A percentile compares a stretch with the other conserved stretches of the same genome.
Evolutionary conservation across 495 filamentous ascomycete genomes (phyloP).

Genomic region (Talaromyces nanjingensis): DNA sequence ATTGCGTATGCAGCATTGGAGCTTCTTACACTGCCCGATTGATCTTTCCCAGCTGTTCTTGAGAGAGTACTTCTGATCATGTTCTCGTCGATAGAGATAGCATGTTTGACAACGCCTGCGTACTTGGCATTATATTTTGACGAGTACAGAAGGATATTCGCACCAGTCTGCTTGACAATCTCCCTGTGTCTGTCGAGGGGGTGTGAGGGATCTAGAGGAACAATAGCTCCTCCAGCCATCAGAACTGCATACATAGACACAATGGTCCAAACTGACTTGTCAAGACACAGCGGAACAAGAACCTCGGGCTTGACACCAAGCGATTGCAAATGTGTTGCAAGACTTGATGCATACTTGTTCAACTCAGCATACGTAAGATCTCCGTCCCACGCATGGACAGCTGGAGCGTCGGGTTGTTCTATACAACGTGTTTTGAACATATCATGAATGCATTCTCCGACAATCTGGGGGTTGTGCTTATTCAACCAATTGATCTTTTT

Average conservation of each 20-base stretch:
- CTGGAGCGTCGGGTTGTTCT: not conserved
- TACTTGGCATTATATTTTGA: conserved; percentile 23
- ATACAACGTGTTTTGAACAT: not conserved
- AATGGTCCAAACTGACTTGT: conserved; percentile 49
- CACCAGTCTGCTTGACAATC: conserved; percentile 31
- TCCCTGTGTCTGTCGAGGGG: conserved; percentile 41
- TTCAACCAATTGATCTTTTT: conserved; percentile 18
- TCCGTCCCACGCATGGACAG: conserved; percentile 33
- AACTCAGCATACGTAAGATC: conserved; percentile 39
- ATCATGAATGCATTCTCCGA: conserved; percentile 9
- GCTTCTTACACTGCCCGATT: conserved; percentile 9
- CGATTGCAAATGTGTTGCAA: conserved; percentile 29
- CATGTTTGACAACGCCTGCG: conserved; percentile 22
- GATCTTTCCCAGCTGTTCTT: not conserved
- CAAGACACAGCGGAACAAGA: conserved; percentile 49
- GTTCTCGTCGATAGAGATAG: conserved; percentile 31
- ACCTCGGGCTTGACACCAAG: conserved; percentile 43
- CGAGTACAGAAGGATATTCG: conserved; percentile 33
- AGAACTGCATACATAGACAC: conserved; percentile 46
- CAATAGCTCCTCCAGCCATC: conserved; percentile 52
- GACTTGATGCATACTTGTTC: conserved; percentile 28
- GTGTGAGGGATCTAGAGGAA: conserved; percentile 51
- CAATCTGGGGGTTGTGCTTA: not conserved
- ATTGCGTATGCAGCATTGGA: conserved; percentile 34
- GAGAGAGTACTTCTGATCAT: conserved; percentile 23